Evolutionary conservation across 345 rosid species (phyloP), one percentile per base, ranked within the genome.

Genomic region (Arabidopsis suecica): DNA sequence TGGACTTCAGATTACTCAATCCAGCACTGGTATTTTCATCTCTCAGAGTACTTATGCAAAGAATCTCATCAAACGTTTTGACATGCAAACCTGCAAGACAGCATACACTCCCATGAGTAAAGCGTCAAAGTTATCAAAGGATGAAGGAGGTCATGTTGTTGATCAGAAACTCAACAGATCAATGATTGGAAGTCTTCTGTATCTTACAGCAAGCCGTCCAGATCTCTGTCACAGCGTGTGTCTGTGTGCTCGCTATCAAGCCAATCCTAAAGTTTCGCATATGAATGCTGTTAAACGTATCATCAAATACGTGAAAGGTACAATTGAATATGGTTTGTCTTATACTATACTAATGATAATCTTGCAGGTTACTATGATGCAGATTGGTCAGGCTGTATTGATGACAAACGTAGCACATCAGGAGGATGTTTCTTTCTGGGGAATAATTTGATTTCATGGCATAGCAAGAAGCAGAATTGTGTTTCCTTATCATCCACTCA

Each of bases 281-380:
- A 0, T 67, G 0, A 0, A 0, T 0, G 51, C 7, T 0, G 53
- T 54, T 0, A 68, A 68, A 6, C 9, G 12, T 0, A 55, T 68
- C 3, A n/a, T 54, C 0, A 40, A 20, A 14, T 54, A 40, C 0
- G 72, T 68, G 0, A 40, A 37, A n/a, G 51, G 40, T 2, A 54
- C 62, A 0, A 0, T n/a, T 0, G 12, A 40, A 0, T 1, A 0
- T 6, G 62, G 40, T 0, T 0, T 68, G 3, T 14, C 22, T 0
- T 68, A 36, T 0, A 14, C 53, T 0, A 25, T 0, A 37, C 62
- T 5, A 47, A 41, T 0, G 1, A 7, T 1, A 40, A 23, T 22
- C 11, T 61, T 3, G 12, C 20, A 0, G 20, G 34, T 0, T 61
- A 9, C 3, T 61, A 36, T 23, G 36, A 61, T 40, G 34, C 34